Conservation (phyloP, 192 early-diverging fungal species). For the Spinellus fusiger region DNA sequence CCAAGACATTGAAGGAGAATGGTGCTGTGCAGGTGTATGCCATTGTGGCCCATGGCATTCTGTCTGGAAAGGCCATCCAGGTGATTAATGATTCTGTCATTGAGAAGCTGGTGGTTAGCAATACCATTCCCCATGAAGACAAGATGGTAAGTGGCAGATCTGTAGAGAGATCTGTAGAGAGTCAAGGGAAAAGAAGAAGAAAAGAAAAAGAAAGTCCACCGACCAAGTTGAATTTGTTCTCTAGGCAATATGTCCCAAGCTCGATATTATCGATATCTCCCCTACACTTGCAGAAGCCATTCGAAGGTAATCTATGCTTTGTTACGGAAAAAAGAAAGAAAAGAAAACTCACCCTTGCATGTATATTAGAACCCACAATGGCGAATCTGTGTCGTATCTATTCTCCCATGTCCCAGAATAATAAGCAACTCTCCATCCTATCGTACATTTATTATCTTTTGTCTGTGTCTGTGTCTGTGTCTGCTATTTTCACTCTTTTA, state of each 20-base stretch:
- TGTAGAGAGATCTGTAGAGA: not conserved
- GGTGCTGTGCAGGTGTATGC: slow-evolving; percentile 90
- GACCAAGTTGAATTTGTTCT: not conserved
- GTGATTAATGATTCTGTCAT: slow-evolving; percentile 73
- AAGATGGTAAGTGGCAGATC: slow-evolving; percentile 46
- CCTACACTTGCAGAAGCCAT: slow-evolving; percentile 70
- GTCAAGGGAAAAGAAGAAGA: not conserved
- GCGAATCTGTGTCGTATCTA: slow-evolving; percentile 60
- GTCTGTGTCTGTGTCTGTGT: no score
- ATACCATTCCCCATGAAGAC: slow-evolving; percentile 75
- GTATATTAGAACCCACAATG: slow-evolving; percentile 53
- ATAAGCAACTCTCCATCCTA: no score
- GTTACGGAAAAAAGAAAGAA: not conserved
- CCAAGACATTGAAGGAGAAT: slow-evolving; percentile 79
- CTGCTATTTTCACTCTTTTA: no score
- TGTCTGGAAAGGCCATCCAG: slow-evolving; percentile 88
- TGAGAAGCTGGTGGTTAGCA: slow-evolving; percentile 72
- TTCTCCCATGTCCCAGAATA: slow-evolving; percentile 39
- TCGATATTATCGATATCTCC: slow-evolving; percentile 78
- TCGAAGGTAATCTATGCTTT: no score
- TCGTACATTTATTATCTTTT: no score
- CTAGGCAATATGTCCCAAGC: slow-evolving; percentile 56
- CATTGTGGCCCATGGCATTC: slow-evolving; percentile 90
- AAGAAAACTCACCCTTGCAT: not conserved
- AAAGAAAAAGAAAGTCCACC: not conserved